phyloP scores from a whole-genome alignment of 495 filamentous ascomycete genomes.

The Penicillium chermesinum region DNA sequence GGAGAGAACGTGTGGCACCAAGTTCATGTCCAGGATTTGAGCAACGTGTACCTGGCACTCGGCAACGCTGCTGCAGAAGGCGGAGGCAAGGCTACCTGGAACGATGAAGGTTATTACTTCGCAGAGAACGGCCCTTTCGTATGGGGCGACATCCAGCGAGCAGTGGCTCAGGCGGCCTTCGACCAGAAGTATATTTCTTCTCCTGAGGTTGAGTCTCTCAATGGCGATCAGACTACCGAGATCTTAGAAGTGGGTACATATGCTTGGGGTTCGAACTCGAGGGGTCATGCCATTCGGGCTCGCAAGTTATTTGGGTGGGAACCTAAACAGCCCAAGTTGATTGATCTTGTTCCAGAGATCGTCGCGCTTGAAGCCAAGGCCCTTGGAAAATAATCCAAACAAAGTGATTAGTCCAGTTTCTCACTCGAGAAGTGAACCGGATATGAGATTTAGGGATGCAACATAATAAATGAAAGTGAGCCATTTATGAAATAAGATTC shows the following conservation, averaged over 20 bases:
- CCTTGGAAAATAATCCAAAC: slow-evolving; percentile 46
- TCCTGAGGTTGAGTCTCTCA: slow-evolving; percentile 42
- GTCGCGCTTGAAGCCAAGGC: slow-evolving; percentile 53
- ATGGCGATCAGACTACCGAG: slow-evolving; percentile 29
- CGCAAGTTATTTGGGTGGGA: slow-evolving; percentile 63
- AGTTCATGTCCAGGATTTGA: slow-evolving; percentile 69
- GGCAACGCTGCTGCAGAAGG: slow-evolving; percentile 59
- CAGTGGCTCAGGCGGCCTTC: slow-evolving; percentile 56
- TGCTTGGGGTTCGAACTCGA: slow-evolving; percentile 61
- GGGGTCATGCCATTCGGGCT: slow-evolving; percentile 54
- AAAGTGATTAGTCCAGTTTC: neutral
- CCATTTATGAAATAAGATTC: too few relatives aligned
- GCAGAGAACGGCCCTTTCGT: slow-evolving; percentile 63
- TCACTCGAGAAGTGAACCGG: neutral
- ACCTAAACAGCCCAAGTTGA: slow-evolving; percentile 48
- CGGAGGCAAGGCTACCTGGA: slow-evolving; percentile 65
- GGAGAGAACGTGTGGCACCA: slow-evolving; percentile 69
- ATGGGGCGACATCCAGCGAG: slow-evolving; percentile 63
- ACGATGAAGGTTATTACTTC: slow-evolving; percentile 68
- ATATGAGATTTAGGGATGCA: neutral
- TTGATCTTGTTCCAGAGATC: slow-evolving; percentile 51
- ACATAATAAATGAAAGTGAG: too few relatives aligned
- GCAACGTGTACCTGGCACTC: slow-evolving; percentile 57
- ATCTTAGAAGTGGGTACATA: slow-evolving; percentile 29
- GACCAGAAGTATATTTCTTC: slow-evolving; percentile 59